phyloP scores from a whole-genome alignment of 768 basidiomycete species.

The Lactarius sp. region DNA sequence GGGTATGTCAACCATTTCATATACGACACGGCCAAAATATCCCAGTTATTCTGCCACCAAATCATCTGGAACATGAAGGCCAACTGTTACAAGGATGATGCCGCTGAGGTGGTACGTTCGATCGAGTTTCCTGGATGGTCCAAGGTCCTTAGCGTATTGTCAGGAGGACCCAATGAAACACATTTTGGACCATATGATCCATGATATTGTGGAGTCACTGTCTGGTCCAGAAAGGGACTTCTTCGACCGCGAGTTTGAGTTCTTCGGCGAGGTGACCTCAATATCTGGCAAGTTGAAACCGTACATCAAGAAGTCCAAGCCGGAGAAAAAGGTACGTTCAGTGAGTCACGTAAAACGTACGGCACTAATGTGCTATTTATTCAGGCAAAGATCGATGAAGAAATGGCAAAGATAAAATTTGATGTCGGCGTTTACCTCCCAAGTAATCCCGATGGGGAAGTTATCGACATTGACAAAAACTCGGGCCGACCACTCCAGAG shows the following conservation, averaged over 20 bases:
- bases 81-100: slow-evolving; percentile 91
- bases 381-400: slow-evolving; percentile 97
- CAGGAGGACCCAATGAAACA: slow-evolving; percentile 97
- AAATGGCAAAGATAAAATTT: slow-evolving; percentile 93
- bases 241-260: slow-evolving; percentile 91
- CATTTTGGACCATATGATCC: slow-evolving; percentile 80
- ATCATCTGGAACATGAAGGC: slow-evolving; percentile 99
- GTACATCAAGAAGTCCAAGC: slow-evolving; percentile 89
- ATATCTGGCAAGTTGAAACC: slow-evolving; percentile 98
- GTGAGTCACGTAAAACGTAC: background rate
- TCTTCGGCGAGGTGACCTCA: slow-evolving; percentile 95
- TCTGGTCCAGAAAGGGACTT: slow-evolving; percentile 86
- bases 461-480: slow-evolving; percentile 96
- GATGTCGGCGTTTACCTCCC: slow-evolving; percentile 96
- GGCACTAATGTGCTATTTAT: slow-evolving; percentile 16
- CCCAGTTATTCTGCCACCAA: slow-evolving; percentile 97
- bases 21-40: slow-evolving; percentile 95
- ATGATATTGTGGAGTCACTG: slow-evolving; percentile 72
- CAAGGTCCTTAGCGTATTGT: slow-evolving; percentile 2
- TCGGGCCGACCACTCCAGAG: slow-evolving; percentile 95
- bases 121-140: background rate
- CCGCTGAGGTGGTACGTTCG: slow-evolving; percentile 65
- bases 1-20: slow-evolving; percentile 95
- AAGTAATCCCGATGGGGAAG: slow-evolving; percentile 93
- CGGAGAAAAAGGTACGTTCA: slow-evolving; percentile 82